Percentiles rank a stretch among this genome's conserved stretches.
Evolutionary conservation across 1,284 basidiomycete genomes (phyloP).

Genomic region (Sporisorium scitamineum): DNA sequence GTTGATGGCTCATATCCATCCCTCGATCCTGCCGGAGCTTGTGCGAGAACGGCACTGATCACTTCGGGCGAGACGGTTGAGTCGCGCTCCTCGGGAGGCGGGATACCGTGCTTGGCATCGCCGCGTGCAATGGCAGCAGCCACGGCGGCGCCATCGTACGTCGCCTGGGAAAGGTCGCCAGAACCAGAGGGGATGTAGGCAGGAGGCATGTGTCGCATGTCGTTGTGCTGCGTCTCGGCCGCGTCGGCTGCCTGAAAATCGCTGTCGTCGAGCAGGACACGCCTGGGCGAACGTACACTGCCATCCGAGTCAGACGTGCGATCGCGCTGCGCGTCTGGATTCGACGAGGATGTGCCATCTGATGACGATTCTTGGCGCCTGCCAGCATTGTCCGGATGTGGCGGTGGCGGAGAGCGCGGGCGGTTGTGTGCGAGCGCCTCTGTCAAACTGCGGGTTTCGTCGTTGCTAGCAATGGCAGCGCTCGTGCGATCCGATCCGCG

Average conservation of each 20-base stretch:
- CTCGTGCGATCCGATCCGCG: constrained; percentile 1
- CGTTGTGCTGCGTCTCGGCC: constrained; percentile 37
- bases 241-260: constrained; percentile 56
- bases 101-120: constrained; percentile 48
- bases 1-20: background rate
- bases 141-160: constrained; percentile 16
- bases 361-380: background rate
- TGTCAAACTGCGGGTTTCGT: background rate
- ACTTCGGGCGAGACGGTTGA: constrained; percentile 27
- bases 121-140: constrained; percentile 35
- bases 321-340: constrained; percentile 4
- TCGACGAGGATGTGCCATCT: constrained; percentile 13
- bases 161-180: background rate
- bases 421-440: background rate
- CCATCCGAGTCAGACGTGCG: constrained; percentile 1
- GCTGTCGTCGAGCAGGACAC: constrained; percentile 34
- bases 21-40: background rate
- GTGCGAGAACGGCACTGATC: constrained; percentile 21
- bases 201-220: constrained; percentile 50
- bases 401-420: constrained; percentile 41
- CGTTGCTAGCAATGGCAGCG: background rate
- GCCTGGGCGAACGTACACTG: constrained; percentile 15
- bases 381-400: constrained; percentile 34
- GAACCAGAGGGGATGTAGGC: constrained; percentile 57
- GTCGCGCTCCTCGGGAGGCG: constrained; percentile 34